A percentile compares a stretch with the other conserved stretches of the same genome.
Evolutionary conservation across 1,284 basidiomycete genomes (phyloP).

Genomic region (Trichosporon ovoides): DNA sequence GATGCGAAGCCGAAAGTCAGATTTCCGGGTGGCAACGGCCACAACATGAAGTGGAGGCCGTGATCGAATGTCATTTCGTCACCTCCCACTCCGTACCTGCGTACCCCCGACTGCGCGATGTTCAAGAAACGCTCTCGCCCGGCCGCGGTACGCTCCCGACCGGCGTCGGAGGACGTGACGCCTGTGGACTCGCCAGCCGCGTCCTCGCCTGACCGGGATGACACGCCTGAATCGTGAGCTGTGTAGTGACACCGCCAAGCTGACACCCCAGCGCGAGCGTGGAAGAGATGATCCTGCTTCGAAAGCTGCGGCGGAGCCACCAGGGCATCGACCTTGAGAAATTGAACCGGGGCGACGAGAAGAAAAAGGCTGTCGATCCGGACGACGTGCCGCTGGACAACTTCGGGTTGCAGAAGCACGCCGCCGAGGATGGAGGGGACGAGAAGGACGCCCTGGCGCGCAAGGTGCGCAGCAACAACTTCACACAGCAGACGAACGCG

Average conservation of each 20-base stretch:
- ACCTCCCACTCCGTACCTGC: neutral
- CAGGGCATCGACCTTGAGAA: constrained; percentile 77
- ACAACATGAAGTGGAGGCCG: neutral
- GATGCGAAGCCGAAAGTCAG: neutral
- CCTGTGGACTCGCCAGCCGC: constrained; percentile 3
- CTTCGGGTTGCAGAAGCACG: constrained; percentile 54
- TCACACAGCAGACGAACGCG: constrained; percentile 92
- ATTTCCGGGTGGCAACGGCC: neutral
- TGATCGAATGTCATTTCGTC: constrained; percentile 2
- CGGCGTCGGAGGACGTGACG: constrained; percentile 11
- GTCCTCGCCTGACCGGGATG: constrained; percentile 4
- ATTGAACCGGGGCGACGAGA: constrained; percentile 74
- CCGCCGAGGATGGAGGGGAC: constrained; percentile 37
- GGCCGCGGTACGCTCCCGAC: constrained; percentile 39
- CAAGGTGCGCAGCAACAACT: constrained; percentile 79
- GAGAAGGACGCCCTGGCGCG: constrained; percentile 62
- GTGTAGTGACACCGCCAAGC: neutral
- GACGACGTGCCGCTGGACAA: constrained; percentile 47
- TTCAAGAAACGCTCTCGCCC: constrained; percentile 51
- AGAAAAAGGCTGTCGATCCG: constrained; percentile 46
- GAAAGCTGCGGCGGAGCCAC: constrained; percentile 66
- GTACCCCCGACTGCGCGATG: constrained; percentile 26
- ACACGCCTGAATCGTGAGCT: constrained; percentile 18
- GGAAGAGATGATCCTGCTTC: constrained; percentile 76
- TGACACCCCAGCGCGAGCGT: constrained; percentile 47